phyloP scores from a whole-genome alignment of 108 stramenopile species.

The Epipyxis sp. region DNA sequence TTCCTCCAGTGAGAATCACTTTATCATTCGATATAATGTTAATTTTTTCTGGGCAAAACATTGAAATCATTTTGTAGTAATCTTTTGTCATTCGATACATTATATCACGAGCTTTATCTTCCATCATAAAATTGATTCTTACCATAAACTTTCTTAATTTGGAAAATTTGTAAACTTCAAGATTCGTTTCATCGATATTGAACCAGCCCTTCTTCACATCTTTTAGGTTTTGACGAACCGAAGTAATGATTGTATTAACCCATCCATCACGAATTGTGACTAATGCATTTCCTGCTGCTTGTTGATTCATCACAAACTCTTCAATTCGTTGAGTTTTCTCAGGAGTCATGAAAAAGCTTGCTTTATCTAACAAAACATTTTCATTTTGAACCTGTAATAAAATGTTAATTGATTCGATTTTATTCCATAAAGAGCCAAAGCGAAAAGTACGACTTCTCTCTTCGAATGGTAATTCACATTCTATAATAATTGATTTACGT shows the following conservation, averaged over 20 bases:
- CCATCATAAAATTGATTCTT: conserved; percentile 51
- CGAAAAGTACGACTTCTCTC: conserved; percentile 33
- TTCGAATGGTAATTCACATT: conserved; percentile 33
- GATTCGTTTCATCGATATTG: conserved; percentile 51
- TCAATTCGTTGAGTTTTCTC: conserved; percentile 47
- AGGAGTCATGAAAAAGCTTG: background rate
- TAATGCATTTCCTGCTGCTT: background rate
- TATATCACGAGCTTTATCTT: conserved; percentile 44
- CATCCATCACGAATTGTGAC: conserved; percentile 29
- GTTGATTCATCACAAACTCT: conserved; percentile 41
- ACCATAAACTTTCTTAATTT: conserved; percentile 45
- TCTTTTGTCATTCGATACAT: conserved; percentile 42
- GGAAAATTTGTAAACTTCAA: conserved; percentile 53
- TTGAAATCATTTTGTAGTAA: conserved; percentile 32
- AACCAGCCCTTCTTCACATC: conserved; percentile 60
- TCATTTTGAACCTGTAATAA: background rate
- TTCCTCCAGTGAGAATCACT: background rate
- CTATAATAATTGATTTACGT: background rate
- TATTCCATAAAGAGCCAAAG: conserved; percentile 33
- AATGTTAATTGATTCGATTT: conserved; percentile 34
- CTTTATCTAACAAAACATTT: background rate
- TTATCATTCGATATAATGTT: background rate
- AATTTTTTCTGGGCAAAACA: background rate
- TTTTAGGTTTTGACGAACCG: conserved; percentile 46
- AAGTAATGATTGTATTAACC: conserved; percentile 10